Evolutionary conservation across 2,329 filamentous ascomycete species (phyloP).

Genomic region (Fusarium protoensiforme): DNA sequence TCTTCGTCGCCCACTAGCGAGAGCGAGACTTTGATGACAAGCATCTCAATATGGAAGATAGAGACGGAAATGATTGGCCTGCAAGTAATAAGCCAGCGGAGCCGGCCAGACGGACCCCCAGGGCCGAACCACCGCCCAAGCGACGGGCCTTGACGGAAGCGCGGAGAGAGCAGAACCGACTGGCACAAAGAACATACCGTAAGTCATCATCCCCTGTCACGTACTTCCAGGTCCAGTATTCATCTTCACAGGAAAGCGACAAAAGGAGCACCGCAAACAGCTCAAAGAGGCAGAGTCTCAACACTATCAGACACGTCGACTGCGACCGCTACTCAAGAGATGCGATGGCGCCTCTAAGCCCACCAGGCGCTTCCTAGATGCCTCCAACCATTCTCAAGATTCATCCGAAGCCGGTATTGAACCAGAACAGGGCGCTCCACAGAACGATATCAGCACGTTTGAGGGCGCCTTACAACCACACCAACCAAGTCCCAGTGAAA

Average conservation of each 20-base stretch:
- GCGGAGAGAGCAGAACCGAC: conserved; percentile 41
- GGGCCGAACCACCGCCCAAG: background rate
- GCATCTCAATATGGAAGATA: background rate
- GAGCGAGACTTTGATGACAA: background rate
- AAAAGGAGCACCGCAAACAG: conserved; percentile 14
- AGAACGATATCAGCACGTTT: too few species aligned
- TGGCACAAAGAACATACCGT: conserved; percentile 40
- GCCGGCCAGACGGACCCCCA: background rate
- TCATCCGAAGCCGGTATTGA: background rate
- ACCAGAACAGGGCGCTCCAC: background rate
- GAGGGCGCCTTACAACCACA: background rate
- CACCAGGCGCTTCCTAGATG: background rate
- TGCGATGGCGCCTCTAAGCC: background rate
- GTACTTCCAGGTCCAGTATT: background rate
- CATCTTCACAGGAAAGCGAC: conserved; percentile 22
- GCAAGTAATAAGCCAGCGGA: background rate
- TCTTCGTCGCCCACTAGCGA: background rate
- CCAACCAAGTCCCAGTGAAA: background rate
- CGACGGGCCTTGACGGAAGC: conserved; percentile 34
- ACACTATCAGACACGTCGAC: background rate
- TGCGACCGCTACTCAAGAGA: conserved; percentile 2
- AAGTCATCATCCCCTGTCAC: background rate
- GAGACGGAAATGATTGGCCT: background rate
- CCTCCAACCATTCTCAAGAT: background rate
- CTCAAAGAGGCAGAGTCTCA: background rate